Conservation (phyloP, 202 grass and related monocot genomes). For the Cymbopogon flexuosus region DNA sequence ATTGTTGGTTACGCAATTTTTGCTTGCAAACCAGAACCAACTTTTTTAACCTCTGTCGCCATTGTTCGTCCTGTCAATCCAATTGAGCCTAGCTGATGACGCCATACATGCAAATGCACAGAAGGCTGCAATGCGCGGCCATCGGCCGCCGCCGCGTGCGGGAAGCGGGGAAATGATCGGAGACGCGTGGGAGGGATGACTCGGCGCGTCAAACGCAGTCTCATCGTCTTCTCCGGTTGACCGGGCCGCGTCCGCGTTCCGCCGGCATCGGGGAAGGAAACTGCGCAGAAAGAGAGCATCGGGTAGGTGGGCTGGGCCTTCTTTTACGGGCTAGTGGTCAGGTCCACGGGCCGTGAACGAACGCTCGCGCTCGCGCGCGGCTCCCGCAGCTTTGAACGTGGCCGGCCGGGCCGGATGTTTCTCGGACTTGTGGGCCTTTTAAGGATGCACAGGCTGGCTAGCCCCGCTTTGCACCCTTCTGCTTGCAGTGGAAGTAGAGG, state of each 20-base stretch:
- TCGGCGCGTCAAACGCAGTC: background rate
- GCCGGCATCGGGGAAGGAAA: background rate
- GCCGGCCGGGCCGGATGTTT: background rate
- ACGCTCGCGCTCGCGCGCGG: background rate
- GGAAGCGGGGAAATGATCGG: background rate
- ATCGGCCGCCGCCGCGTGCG: background rate
- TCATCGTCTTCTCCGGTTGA: slow-evolving; percentile 3
- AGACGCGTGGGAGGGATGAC: background rate
- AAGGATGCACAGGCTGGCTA: background rate
- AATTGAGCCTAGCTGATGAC: background rate
- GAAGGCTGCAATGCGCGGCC: background rate
- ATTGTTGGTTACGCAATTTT: background rate
- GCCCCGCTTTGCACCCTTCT: background rate
- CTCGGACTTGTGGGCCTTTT: background rate
- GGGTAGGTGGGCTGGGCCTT: background rate
- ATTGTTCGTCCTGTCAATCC: background rate
- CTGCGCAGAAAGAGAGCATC: background rate
- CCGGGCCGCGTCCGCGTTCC: background rate
- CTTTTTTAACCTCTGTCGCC: background rate
- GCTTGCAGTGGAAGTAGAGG: background rate
- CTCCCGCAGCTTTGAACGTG: background rate
- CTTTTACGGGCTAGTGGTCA: background rate
- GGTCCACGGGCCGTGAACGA: background rate
- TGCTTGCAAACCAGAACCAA: background rate
- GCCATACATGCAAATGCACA: background rate